Conservation (phyloP, 352 stramenopile genomes). For the Globisporangium uncinulatum region DNA sequence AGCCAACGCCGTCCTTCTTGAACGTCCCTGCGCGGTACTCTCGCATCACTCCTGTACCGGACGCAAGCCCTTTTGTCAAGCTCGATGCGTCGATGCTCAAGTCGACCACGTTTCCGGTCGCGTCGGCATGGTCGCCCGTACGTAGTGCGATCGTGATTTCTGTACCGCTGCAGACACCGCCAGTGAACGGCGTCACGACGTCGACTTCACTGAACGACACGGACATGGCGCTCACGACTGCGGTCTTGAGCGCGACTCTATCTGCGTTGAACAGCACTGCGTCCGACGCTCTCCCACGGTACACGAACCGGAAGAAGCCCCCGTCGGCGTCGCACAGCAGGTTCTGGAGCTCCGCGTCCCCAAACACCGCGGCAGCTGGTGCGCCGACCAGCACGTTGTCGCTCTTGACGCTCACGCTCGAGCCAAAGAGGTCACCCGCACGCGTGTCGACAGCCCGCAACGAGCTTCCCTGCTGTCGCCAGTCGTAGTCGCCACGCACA, state of each 20-base stretch:
- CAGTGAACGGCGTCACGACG: slow-evolving; percentile 43
- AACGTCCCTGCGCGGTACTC: slow-evolving; percentile 61
- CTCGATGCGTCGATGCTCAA: slow-evolving; percentile 36
- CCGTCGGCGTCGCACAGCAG: slow-evolving; percentile 70
- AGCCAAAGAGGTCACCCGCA: slow-evolving; percentile 62
- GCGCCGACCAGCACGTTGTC: slow-evolving; percentile 56
- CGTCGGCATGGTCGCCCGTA: slow-evolving; percentile 50
- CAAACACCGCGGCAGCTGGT: slow-evolving; percentile 57
- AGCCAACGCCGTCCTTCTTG: slow-evolving; percentile 38
- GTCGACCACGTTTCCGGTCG: slow-evolving; percentile 49
- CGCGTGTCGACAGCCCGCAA: slow-evolving; percentile 55
- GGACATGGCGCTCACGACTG: slow-evolving; percentile 52
- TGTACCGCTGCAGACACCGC: slow-evolving; percentile 32
- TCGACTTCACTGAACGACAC: slow-evolving; percentile 47
- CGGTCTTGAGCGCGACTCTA: slow-evolving; percentile 33
- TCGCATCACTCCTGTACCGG: slow-evolving; percentile 29
- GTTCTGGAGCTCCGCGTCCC: slow-evolving; percentile 67
- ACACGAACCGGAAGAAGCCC: slow-evolving; percentile 65
- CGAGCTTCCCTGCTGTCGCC: slow-evolving; percentile 61
- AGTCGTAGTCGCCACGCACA: slow-evolving; percentile 56
- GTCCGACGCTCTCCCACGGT: slow-evolving; percentile 41
- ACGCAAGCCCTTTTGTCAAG: slow-evolving; percentile 31
- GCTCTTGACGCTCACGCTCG: slow-evolving; percentile 57
- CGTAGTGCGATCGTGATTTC: slow-evolving; percentile 54
- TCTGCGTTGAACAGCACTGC: slow-evolving; percentile 58